A percentile compares a stretch with the other conserved stretches of the same genome.
phyloP scores from a whole-genome alignment of 257 asterid species.

The Capsicum pubescens region DNA sequence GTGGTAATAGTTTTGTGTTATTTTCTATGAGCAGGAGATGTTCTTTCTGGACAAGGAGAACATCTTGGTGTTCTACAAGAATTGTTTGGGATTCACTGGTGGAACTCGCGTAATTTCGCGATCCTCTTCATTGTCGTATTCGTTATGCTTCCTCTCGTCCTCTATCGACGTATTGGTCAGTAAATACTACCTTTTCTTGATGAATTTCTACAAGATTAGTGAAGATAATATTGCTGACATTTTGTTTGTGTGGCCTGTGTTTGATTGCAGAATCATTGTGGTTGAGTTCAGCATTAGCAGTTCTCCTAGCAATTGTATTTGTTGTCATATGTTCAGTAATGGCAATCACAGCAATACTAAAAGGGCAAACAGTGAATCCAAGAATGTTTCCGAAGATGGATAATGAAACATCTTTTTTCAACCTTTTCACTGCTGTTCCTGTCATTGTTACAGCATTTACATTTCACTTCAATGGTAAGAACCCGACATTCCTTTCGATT shows the following conservation, averaged over 20 bases:
- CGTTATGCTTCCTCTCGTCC: constrained; percentile 75
- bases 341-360: constrained; percentile 70
- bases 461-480: constrained; percentile 91
- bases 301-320: constrained; percentile 60
- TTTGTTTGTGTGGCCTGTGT: not conserved
- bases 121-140: constrained; percentile 63
- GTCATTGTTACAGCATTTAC: constrained; percentile 94
- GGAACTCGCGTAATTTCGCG: constrained; percentile 80
- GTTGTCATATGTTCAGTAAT: constrained; percentile 85
- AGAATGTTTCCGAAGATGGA: constrained; percentile 65
- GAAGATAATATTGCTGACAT: constrained; percentile 1
- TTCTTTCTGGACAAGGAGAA: constrained; percentile 83
- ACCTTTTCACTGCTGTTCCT: constrained; percentile 90
- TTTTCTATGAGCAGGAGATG: constrained; percentile 69
- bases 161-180: constrained; percentile 88
- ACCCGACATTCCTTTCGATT: not conserved
- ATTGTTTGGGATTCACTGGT: constrained; percentile 96
- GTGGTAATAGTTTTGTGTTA: not conserved
- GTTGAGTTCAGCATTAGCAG: constrained; percentile 59
- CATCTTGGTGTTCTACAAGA: constrained; percentile 84
- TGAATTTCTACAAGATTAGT: not conserved
- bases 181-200: not conserved
- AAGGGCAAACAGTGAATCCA: constrained; percentile 66
- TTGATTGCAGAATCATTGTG: constrained; percentile 76
- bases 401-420: constrained; percentile 68